Evolutionary conservation across 805 yeast species (phyloP), one percentile per base, ranked within the genome.

Genomic region (Lachancea kluyveri): DNA sequence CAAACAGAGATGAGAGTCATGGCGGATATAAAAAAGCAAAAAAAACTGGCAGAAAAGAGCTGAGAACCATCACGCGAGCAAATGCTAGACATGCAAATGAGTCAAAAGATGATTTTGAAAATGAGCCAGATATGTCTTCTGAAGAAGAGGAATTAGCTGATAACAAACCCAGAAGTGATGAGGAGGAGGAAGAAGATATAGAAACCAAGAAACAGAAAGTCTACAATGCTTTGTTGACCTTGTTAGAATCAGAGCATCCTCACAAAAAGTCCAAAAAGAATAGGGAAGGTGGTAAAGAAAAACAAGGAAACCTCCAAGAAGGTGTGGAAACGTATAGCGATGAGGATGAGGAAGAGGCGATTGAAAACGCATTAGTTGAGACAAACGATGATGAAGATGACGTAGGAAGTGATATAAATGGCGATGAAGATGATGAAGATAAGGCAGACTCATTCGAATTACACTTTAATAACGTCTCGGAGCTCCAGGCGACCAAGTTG

Each of bases 391-490:
- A 54, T 3, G 57, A 48, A 12, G 64, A 53, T 14, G 62, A 47
- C 15, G 52, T 36, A 4, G 58, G 39, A 18, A 44, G 42, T 5
- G 56, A 50, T n/a, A n/a, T n/a, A 6, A 60, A 53, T 6, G 52
- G 36, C 10, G 50, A 41, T 13, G 61, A 61, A 17, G 62, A 54
- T 17, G 64, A 59, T 17, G 66, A 66, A 21, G 63, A 59, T 28
- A 67, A 60, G 8, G 52, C 57, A 6, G 96, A 90, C 58, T 84
- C 94, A 0, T 87, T 83, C 45, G 83, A 82, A 39, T 49, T 59
- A 8, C 97, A 88, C 54, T 88, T 81, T 56, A 79, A 77, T 28
- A 59, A 64, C 13, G 62, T 71, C 8, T 26, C 59, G 3, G 62
- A 59, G 22, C 21, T 37, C 2, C 42, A 40, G 13, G 55, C 69